Evolutionary conservation across 1,284 basidiomycete genomes (phyloP).

Genomic region (Schizophyllum commune): DNA sequence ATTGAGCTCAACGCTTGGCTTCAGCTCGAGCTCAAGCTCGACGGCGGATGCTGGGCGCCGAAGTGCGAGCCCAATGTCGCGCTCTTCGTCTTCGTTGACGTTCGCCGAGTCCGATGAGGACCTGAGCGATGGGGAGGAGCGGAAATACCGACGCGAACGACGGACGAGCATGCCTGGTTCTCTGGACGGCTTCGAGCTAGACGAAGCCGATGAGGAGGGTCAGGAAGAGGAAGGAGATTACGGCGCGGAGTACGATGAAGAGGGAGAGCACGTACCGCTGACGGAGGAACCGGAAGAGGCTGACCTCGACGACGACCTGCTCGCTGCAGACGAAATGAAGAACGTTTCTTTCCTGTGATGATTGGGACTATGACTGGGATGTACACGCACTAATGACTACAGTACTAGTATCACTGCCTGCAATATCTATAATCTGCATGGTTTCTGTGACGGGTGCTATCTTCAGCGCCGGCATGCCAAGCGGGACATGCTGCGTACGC

Average conservation of each 20-base stretch:
- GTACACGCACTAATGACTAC: not conserved
- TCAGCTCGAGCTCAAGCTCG: slow-evolving; percentile 29
- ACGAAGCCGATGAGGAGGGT: slow-evolving; percentile 32
- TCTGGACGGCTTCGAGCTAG: slow-evolving; percentile 48
- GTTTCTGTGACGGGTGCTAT: too few species aligned
- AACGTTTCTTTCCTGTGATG: slow-evolving; percentile 67
- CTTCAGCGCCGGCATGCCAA: too few species aligned
- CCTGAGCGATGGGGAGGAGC: slow-evolving; percentile 31
- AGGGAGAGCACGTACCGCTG: slow-evolving; percentile 25
- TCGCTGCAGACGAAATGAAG: slow-evolving; percentile 80
- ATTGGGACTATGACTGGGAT: not conserved
- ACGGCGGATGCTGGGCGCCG: slow-evolving; percentile 24
- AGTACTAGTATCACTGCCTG: not conserved
- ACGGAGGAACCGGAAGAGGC: slow-evolving; percentile 50
- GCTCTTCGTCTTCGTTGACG: slow-evolving; percentile 41
- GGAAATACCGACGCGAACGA: slow-evolving; percentile 24
- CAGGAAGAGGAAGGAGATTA: slow-evolving; percentile 22
- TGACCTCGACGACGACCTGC: slow-evolving; percentile 72
- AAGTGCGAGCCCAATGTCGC: slow-evolving; percentile 43
- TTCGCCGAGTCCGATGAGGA: slow-evolving; percentile 54
- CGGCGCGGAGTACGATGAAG: slow-evolving; percentile 16
- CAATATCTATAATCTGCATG: too few species aligned
- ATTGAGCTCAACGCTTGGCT: slow-evolving; percentile 49
- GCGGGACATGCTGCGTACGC: too few species aligned
- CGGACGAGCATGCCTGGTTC: slow-evolving; percentile 80